Base-by-base conservation (phyloP, 768 basidiomycete genomes). In the Leccinum barrowsii region DNA sequence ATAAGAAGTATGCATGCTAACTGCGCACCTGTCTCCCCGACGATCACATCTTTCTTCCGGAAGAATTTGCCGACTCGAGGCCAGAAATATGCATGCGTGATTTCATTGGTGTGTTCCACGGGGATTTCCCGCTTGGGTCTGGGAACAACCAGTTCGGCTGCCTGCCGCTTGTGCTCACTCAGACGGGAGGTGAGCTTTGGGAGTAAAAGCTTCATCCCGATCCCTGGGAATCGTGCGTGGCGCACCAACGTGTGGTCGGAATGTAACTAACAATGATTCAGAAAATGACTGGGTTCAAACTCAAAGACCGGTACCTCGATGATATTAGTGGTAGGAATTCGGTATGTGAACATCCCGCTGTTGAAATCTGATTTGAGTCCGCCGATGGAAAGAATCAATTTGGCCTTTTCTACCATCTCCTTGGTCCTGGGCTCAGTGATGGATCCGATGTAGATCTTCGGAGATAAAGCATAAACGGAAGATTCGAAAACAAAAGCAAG, bases 41-140 rank as follows among this genome's bases (percentile, higher is more conserved):
- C 74, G 58, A 97, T 83, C 34, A 96, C 83, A 72, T 92, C 92
- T 34, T 81, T 76, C 21, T 82, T 73, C 60, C 73, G 77, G 76
- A 94, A 90, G 78, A 92, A 93, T 57, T 78, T 70, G 8, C 82
- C 80, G 11, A 94, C 64, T 32, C 86, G 83, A 1, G 92, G 90
- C 94, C 94, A 96, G 68, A 95, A 82, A 80, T 85, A 92, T 12
- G 80, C 73, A 60, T 96, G 94, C 1, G 85, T 82, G 68, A 96
- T 92, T 7, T 65, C 65, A 12, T 81, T 74, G 56, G 75, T 70
- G 8, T 68, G 71, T 61, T 86, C 84, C n/a, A 78, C 57, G 0
- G 87, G 86, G 0, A 84, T 66, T 12, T 76, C 70, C 5, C 76
- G 64, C 52, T 57, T 64, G 56, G 68, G 76, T 53, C 65, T 70